Conservation (phyloP, 345 rosid species). For the Eutrema yunnanense region DNA sequence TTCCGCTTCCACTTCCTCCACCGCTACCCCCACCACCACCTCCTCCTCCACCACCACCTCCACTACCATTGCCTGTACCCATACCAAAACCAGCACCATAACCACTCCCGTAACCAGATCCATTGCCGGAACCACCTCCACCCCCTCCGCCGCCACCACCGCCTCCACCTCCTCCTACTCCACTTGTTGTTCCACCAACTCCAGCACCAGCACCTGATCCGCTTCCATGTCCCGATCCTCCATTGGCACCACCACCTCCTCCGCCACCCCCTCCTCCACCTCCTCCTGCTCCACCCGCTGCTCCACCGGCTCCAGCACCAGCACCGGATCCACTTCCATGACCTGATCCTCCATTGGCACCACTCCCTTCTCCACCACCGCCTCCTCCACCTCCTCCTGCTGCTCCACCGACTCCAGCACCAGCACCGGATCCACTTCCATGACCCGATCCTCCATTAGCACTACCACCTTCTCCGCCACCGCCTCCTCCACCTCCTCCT, state of each 20-base stretch:
- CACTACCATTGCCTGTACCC: conserved; percentile 19
- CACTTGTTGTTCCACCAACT: conserved; percentile 10
- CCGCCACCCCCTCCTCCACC: conserved; percentile 24
- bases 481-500: conserved; percentile 25
- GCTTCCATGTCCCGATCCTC: conserved; percentile 13
- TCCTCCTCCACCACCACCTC: conserved; percentile 1
- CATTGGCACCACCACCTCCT: background rate
- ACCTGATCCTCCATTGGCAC: conserved; percentile 18
- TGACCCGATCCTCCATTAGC: background rate
- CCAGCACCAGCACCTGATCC: conserved; percentile 25
- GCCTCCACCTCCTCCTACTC: conserved; percentile 13
- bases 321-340: conserved; percentile 19
- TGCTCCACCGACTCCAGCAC: conserved; percentile 18
- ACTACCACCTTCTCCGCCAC: conserved; percentile 14
- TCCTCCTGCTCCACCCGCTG: conserved; percentile 20
- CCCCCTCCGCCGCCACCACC: conserved; percentile 24
- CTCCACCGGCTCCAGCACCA: conserved; percentile 18
- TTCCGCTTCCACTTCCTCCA: conserved; percentile 19
- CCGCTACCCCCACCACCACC: conserved; percentile 7
- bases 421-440: conserved; percentile 23
- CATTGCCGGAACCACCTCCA: conserved; percentile 25
- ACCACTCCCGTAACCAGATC: conserved; percentile 36
- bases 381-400: conserved; percentile 27
- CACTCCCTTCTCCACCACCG: conserved; percentile 16
- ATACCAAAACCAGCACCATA: conserved; percentile 22